Conservation (phyloP, 1,284 basidiomycete species). For the Sporisorium iseilematis-ciliati region DNA sequence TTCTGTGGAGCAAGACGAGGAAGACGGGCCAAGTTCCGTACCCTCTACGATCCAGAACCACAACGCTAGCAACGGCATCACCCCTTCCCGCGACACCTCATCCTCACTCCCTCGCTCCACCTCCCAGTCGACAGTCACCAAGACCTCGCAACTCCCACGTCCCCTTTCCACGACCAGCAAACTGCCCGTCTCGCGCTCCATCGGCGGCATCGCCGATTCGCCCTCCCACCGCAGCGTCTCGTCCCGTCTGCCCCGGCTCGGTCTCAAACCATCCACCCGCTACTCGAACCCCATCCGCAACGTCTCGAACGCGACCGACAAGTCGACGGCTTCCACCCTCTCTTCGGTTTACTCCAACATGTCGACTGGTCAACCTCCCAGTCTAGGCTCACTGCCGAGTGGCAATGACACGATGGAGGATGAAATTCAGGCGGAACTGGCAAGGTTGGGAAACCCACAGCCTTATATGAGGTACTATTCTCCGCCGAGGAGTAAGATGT, state of each 20-base stretch:
- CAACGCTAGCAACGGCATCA: slow-evolving; percentile 8
- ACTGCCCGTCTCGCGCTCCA: slow-evolving; percentile 31
- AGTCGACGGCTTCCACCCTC: slow-evolving; percentile 38
- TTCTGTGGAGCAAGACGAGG: not conserved
- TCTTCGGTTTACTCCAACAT: slow-evolving; percentile 39
- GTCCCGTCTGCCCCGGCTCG: slow-evolving; percentile 42
- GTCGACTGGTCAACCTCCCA: slow-evolving; percentile 29
- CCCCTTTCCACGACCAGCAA: slow-evolving; percentile 16
- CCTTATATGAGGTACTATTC: slow-evolving; percentile 47
- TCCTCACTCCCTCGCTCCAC: slow-evolving; percentile 29
- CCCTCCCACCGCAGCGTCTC: slow-evolving; percentile 26
- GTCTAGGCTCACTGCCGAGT: slow-evolving; percentile 35
- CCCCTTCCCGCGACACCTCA: slow-evolving; percentile 14
- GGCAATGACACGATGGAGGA: slow-evolving; percentile 51
- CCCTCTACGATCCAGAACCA: slow-evolving; percentile 18
- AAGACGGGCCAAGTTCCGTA: slow-evolving; percentile 12
- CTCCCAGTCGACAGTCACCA: slow-evolving; percentile 36
- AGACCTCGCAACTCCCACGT: slow-evolving; percentile 23
- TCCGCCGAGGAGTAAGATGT: slow-evolving; percentile 46
- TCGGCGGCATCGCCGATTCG: slow-evolving; percentile 31
- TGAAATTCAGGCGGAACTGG: slow-evolving; percentile 47
- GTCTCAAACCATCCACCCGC: slow-evolving; percentile 42
- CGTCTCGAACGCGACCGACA: slow-evolving; percentile 37
- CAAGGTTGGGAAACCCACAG: slow-evolving; percentile 37
- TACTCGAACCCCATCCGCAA: slow-evolving; percentile 23